Evolutionary conservation across 1,284 basidiomycete genomes (phyloP).

Genomic region (Thelephora terrestris): DNA sequence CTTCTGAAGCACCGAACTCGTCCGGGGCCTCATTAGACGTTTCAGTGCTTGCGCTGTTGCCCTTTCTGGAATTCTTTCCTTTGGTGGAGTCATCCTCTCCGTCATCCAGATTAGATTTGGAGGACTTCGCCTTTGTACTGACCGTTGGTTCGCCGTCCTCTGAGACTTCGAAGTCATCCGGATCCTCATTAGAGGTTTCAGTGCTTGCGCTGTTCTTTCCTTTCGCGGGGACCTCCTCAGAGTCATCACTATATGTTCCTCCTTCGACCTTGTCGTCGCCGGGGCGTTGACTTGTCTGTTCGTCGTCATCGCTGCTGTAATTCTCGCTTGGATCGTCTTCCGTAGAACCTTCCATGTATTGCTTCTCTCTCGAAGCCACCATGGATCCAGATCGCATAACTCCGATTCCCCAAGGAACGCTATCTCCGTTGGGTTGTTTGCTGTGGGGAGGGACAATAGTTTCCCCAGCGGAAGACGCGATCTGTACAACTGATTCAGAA

Average conservation of each 20-base stretch:
- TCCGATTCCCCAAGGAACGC: constrained; percentile 24
- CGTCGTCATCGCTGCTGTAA: constrained; percentile 3
- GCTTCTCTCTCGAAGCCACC: neutral
- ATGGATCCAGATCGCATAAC: neutral
- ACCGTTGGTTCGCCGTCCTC: no score
- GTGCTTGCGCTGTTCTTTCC: no score
- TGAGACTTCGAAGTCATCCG: neutral
- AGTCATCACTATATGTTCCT: neutral
- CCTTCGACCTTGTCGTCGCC: constrained; percentile 1
- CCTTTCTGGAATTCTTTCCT: neutral
- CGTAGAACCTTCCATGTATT: constrained; percentile 1
- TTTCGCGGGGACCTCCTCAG: neutral
- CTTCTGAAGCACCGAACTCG: neutral
- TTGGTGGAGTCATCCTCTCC: neutral
- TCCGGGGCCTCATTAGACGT: neutral
- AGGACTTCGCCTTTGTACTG: no score
- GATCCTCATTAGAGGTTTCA: neutral
- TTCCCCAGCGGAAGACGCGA: constrained; percentile 20
- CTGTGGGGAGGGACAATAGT: constrained; percentile 19
- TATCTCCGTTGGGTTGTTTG: constrained; percentile 25
- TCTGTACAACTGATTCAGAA: constrained; percentile 12
- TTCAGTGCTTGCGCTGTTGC: neutral
- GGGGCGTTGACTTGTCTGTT: constrained; percentile 1
- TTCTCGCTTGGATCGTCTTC: constrained; percentile 5
- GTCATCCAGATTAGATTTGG: neutral